These are phyloP conservation scores for Cyclotella kingstonii DNA, from an alignment of 108 stramenopile species.

Conservation along the genomic window DNA sequence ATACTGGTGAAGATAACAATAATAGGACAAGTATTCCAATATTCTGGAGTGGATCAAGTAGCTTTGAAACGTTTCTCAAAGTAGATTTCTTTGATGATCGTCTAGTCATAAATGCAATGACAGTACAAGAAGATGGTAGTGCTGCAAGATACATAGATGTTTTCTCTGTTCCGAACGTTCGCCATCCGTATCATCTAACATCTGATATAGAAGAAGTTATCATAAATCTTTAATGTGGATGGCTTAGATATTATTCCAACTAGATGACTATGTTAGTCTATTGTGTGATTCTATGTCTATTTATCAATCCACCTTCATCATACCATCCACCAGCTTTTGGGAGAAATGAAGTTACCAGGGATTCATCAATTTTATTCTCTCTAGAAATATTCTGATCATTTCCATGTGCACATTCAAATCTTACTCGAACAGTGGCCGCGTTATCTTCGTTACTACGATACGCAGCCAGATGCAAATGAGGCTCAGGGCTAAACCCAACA, in stretches of 20 bases:
- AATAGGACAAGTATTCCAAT: conserved; percentile 33
- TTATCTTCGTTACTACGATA: conserved; percentile 55
- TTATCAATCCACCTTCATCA: conserved; percentile 33
- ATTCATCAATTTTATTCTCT: neutral
- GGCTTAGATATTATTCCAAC: no score
- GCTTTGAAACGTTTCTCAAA: conserved; percentile 43
- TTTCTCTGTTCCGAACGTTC: conserved; percentile 31
- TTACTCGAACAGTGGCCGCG: conserved; percentile 66
- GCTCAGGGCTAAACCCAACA: conserved; percentile 80
- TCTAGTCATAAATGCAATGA: conserved; percentile 38
- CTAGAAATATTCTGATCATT: neutral
- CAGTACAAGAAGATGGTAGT: conserved; percentile 21
- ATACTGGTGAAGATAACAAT: conserved; percentile 6
- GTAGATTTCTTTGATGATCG: conserved; percentile 38
- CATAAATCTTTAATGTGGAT: conserved; percentile 11
- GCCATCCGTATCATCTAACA: conserved; percentile 28
- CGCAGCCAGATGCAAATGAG: conserved; percentile 81
- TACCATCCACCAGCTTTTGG: conserved; percentile 53
- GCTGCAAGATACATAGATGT: conserved; percentile 31
- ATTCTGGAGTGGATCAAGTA: conserved; percentile 45
- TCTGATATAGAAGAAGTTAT: conserved; percentile 33
- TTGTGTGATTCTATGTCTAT: no score
- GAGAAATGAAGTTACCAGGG: conserved; percentile 22
- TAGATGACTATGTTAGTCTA: no score
- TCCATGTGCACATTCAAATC: conserved; percentile 45